Conservation (phyloP, 2,329 filamentous ascomycete genomes). For the Pseudogymnoascus sp. region DNA sequence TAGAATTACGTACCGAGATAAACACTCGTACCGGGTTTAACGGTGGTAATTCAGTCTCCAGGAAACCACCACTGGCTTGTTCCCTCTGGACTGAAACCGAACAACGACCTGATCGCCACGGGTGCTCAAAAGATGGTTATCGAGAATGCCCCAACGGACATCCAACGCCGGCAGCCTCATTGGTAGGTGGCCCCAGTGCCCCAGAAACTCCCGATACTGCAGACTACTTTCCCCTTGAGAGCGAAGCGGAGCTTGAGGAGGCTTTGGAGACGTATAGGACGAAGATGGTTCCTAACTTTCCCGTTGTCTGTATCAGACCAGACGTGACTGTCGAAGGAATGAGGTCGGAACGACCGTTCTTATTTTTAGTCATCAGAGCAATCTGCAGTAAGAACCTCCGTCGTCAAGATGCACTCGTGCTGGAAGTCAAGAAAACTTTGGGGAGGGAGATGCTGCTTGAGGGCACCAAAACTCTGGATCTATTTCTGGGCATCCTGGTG, state of each 20-base stretch:
- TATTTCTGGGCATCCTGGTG: background rate
- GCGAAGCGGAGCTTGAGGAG: slow-evolving; percentile 11
- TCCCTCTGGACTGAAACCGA: background rate
- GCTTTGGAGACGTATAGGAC: slow-evolving; percentile 10
- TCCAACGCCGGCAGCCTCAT: background rate
- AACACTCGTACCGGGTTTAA: too few species aligned
- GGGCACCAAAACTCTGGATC: background rate
- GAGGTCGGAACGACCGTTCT: background rate
- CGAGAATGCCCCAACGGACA: background rate
- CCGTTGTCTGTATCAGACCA: slow-evolving; percentile 11
- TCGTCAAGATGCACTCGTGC: background rate
- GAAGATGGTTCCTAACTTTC: slow-evolving; percentile 13
- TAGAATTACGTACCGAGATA: background rate
- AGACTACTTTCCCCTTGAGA: background rate
- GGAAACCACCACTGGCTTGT: background rate
- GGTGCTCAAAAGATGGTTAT: background rate
- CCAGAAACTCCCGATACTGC: background rate
- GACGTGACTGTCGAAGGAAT: background rate
- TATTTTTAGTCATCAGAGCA: background rate
- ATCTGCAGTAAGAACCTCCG: background rate
- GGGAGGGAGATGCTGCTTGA: background rate
- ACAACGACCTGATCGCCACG: background rate
- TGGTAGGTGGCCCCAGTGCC: background rate
- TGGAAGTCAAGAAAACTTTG: background rate
- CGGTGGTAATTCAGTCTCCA: background rate